Evolutionary conservation across 73 alveolate genomes (phyloP).

Genomic region (Stentor coeruleus): DNA sequence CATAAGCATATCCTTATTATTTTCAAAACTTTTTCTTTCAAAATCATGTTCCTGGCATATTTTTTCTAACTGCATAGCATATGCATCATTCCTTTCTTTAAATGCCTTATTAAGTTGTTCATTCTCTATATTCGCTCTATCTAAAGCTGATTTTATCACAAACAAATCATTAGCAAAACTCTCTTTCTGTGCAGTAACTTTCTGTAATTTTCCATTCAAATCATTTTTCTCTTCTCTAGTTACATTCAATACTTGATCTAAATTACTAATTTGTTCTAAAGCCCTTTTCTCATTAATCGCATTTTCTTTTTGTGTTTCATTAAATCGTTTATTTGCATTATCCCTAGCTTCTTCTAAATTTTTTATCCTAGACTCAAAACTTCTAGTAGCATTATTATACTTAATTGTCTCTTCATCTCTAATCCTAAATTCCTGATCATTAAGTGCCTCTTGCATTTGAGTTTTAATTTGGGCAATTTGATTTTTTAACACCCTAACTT

Average conservation of each 20-base stretch:
- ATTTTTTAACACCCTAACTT: neutral
- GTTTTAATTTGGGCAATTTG: conserved; percentile 13
- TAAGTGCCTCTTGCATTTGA: neutral
- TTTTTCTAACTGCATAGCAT: conserved; percentile 20
- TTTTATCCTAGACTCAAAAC: conserved; percentile 9
- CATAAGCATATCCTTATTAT: neutral
- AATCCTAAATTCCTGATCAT: neutral
- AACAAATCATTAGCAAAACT: neutral
- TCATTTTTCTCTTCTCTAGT: conserved; percentile 19
- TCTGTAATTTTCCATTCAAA: neutral
- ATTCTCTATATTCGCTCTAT: neutral
- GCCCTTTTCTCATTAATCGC: neutral
- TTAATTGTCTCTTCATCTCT: conserved; percentile 30
- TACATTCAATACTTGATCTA: neutral
- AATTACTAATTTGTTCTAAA: neutral
- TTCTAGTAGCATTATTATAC: conserved; percentile 7
- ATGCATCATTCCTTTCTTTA: conserved; percentile 10
- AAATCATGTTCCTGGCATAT: neutral
- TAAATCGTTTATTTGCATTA: neutral
- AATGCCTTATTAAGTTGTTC: neutral
- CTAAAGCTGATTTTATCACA: conserved; percentile 8
- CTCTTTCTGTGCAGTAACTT: neutral
- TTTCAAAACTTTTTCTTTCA: neutral
- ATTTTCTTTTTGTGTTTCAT: neutral
- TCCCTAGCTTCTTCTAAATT: conserved; percentile 21